Conservation (phyloP, 306 rosid species). For the Prunus armeniaca region DNA sequence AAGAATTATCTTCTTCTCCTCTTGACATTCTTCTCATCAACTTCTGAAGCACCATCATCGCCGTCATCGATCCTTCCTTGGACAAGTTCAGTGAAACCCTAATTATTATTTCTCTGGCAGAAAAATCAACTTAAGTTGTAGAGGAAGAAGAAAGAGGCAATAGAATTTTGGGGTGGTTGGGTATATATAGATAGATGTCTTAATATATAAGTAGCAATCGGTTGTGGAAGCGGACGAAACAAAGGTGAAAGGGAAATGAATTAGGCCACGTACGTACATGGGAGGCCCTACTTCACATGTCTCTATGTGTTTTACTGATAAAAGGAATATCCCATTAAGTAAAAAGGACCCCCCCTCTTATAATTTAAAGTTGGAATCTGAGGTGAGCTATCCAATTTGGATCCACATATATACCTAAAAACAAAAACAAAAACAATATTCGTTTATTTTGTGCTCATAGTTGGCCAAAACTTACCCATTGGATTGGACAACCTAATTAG, state of each 20-base stretch:
- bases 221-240: constrained; percentile 23
- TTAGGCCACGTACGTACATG: constrained; percentile 17
- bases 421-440: not conserved
- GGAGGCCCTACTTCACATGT: constrained; percentile 26
- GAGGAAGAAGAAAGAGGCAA: not conserved
- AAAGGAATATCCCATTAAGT: constrained; percentile 26
- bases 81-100: not conserved
- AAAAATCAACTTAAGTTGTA: not conserved
- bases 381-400: constrained; percentile 23
- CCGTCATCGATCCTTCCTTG: not conserved
- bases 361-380: constrained; percentile 40
- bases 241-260: constrained; percentile 14
- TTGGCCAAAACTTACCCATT: constrained; percentile 1
- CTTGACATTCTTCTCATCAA: constrained; percentile 10
- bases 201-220: too few species aligned
- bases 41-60: constrained; percentile 22
- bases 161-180: constrained; percentile 22
- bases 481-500: constrained; percentile 1
- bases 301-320: not conserved
- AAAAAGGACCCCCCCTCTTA: not conserved
- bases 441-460: not conserved
- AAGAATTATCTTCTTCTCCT: constrained; percentile 3
- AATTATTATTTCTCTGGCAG: not conserved
- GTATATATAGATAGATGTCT: not conserved
- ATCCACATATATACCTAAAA: not conserved